Base-by-base conservation (phyloP, 495 filamentous ascomycete genomes). In the Neurospora sp. region DNA sequence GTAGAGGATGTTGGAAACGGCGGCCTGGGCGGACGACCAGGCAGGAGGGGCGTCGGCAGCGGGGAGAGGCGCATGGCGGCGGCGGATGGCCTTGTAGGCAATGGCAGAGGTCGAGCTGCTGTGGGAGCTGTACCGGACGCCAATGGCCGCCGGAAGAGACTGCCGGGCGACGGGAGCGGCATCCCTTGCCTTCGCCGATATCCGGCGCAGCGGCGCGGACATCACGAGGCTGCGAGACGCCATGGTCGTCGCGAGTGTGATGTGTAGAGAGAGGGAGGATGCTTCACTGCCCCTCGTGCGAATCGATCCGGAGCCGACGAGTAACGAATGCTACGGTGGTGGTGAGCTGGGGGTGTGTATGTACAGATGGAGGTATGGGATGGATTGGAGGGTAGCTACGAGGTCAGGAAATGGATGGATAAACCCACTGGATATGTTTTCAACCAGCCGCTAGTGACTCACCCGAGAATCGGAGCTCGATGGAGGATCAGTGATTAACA, bases 1-100 rank as follows among this genome's bases (percentile, higher is more conserved):
- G 86, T 99, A 99, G 83, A 99, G 92, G 83, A 99, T 99, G 79
- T 93, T 96, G 80, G 93, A 96, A 75, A 99, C 96, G 74, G 96
- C 96, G 31, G 96, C 93, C 69, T 95, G 93, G 38, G 96, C 94
- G 27, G 54, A 66, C 72, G 95, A 97, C 93, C 95, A 97, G 73
- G 93, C 87, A 37, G 93, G 90, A 27, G 92, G 89, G 44, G 88
- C 77, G 75, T 96, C 93, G 75, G 85, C 84, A 23, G 90, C 90
- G 71, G 96, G 95, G 54, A 98, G 91, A 46, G 93, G 90, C 66
- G 92, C 90, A 42, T 93, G 91, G 54, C 95, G 93, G 74, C 93
- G 93, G 80, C 97, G 96, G 76, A 98, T 88, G 77, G 96, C 93
- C 87, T 99, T 99, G 90, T 99, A 99, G 78, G 94, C 94, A 75